Evolutionary conservation across 2,329 filamentous ascomycete genomes (phyloP), one percentile per base, ranked within the genome.

Genomic region (Pseudopithomyces maydicus): DNA sequence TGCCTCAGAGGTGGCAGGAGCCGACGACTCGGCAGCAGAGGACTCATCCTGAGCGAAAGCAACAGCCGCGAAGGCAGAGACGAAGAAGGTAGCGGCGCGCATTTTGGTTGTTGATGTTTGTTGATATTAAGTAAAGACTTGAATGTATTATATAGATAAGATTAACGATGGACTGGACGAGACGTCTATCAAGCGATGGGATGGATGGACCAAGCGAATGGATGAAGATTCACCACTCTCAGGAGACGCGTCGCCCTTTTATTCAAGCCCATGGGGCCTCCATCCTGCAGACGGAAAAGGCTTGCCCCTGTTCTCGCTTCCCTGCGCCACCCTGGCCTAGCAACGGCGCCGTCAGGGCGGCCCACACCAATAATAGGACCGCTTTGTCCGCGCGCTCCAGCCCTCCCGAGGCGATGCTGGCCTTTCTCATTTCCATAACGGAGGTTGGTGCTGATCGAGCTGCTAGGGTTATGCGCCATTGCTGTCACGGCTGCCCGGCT

Each of bases 41-140:
- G 41, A 23, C 41, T 43, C 41, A 23, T 39, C 35, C 64, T 72
- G 68, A 32, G 71, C 70, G 57, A 70, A 58, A 38, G 66, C 71
- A 41, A 61, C 67, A 56, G 59, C 63, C 63, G 67, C 69, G 61
- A 74, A 66, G 55, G 64, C 66, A 44, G 70, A 67, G 64, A 67
- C 60, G 63, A 71, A 63, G 63, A 71, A 63, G 65, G 69, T 55
- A 54, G 65, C 65, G 60, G 70, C 61, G 55, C 70, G 71, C 71
- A 74, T 74, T 8, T 65, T 72, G 67, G 61, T 26, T 35, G 51
- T 50, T 58, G 39, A 50, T 61, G 33, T 41, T 53, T 26, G 55
- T 49, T 51, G 52, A 14, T 41, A 48, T 54, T 42, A 42, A 17
- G 17, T 48, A 47, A 46, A 33, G 33, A 48, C 32, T 32, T 15